Conservation (phyloP, 2,329 filamentous ascomycete species). For the Trichoderma afroharzianum region DNA sequence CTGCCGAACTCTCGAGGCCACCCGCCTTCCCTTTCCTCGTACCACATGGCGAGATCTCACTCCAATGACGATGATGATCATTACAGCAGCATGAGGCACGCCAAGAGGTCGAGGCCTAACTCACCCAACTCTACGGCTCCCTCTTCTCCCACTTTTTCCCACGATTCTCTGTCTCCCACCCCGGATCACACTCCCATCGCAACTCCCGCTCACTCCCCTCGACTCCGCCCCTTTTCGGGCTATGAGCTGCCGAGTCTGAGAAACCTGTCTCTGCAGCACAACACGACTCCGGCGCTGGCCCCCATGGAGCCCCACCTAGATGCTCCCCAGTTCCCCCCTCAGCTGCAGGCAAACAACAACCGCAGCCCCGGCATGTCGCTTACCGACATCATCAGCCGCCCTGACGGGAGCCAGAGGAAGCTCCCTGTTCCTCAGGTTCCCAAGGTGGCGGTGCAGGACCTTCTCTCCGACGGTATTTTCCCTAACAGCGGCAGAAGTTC, state of each 20-base stretch:
- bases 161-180: slow-evolving; percentile 91
- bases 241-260: slow-evolving; percentile 82
- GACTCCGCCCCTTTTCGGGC: slow-evolving; percentile 75
- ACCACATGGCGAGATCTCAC: slow-evolving; percentile 89
- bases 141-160: slow-evolving; percentile 92
- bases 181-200: slow-evolving; percentile 98
- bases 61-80: slow-evolving; percentile 77
- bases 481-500: slow-evolving; percentile 75
- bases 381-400: slow-evolving; percentile 86
- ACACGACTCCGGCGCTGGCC: slow-evolving; percentile 53
- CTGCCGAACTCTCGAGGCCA: slow-evolving; percentile 54
- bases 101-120: slow-evolving; percentile 87
- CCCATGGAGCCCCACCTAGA: slow-evolving; percentile 58
- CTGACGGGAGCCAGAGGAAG: slow-evolving; percentile 85
- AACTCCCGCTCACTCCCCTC: slow-evolving; percentile 91
- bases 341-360: slow-evolving; percentile 50
- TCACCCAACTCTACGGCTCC: slow-evolving; percentile 94
- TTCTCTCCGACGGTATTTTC: slow-evolving; percentile 66
- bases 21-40: slow-evolving; percentile 75
- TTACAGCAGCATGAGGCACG: slow-evolving; percentile 66
- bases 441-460: slow-evolving; percentile 82
- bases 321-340: slow-evolving; percentile 38
- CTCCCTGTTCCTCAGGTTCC: slow-evolving; percentile 87
- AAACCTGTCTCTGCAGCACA: slow-evolving; percentile 52
- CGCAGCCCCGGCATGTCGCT: slow-evolving; percentile 70